Evolutionary conservation across 202 grass and related monocot genomes (phyloP), one percentile per base, ranked within the genome.

Genomic region (Dendrocalamus latiflorus): DNA sequence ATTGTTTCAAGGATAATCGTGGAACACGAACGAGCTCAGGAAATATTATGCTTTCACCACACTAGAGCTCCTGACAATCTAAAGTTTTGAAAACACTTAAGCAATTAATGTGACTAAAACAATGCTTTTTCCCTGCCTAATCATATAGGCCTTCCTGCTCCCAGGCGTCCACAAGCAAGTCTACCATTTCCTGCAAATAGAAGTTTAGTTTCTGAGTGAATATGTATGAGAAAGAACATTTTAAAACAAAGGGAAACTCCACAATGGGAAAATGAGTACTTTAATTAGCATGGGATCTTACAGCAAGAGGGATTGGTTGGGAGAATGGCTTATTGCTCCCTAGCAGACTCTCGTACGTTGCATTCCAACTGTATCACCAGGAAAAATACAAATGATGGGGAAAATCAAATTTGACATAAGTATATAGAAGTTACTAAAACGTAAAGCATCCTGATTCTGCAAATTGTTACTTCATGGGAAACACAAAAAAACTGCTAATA

Each of bases 131-230:
- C 5, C 30, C 80, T 65, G 39, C 53, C 79, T 94, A 94, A 85
- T 89, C 80, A 77, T 93, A 98, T 61, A 98, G 86, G 7, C 95
- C 95, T 88, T 98, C 95, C 53, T 94, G 92, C 68, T 93, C 92
- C 95, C 95, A 98, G 66, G 91, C 63, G 16, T 94, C 95, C 67
- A 98, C 92, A 77, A 98, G 95, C 77, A 98, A 98, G 76, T 98
- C 95, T 78, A 94, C 77, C 95, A 98, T 94, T 86, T 98, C 95
- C 95, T 98, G 95, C 68, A 36, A 84, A 62, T 65, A 78, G 65
- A 72, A 81, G 21, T 81, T 37, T 36, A 78, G 65, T 68, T 79
- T 44, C 39, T 44, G 45, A 42, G 25, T 48, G 62, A 71, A 24
- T 43, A 49, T 62, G 26, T 49, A 24, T 50, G 26, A 25, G 49